Conservation (phyloP, 73 alveolate species). For the Blepharisma stoltei region DNA sequence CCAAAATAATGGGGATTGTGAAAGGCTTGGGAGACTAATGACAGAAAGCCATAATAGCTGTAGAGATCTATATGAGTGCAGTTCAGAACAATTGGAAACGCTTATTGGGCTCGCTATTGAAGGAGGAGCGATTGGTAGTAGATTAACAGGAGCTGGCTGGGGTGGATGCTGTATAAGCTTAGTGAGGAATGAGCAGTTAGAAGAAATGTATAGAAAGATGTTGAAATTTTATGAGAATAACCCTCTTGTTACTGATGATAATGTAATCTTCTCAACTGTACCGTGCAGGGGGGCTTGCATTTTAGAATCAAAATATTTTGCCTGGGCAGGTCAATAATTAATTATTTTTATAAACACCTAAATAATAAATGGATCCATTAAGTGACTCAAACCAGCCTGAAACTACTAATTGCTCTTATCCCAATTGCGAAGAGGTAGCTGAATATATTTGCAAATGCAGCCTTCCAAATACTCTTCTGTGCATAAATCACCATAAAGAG, state of each 20-base stretch:
- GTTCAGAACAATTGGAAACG: constrained; percentile 78
- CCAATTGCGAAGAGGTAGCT: too few species aligned
- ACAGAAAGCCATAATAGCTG: constrained; percentile 73
- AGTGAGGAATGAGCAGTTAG: constrained; percentile 51
- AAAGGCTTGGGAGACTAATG: constrained; percentile 77
- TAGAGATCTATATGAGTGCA: constrained; percentile 74
- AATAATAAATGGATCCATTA: too few species aligned
- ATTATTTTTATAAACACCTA: too few species aligned
- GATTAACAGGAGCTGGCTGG: constrained; percentile 96
- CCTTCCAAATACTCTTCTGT: too few species aligned
- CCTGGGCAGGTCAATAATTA: constrained; percentile 35
- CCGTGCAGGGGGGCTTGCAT: constrained; percentile 72
- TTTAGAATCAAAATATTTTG: constrained; percentile 52
- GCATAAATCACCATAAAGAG: too few species aligned
- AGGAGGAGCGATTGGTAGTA: constrained; percentile 86
- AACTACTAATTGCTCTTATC: too few species aligned
- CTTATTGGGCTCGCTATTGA: constrained; percentile 59
- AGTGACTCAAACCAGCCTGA: too few species aligned
- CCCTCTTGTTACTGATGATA: constrained; percentile 41
- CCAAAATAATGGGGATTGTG: constrained; percentile 43
- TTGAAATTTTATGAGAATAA: constrained; percentile 58
- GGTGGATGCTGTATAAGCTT: constrained; percentile 92
- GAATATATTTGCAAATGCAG: too few species aligned
- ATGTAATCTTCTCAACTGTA: constrained; percentile 55
- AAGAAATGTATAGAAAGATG: constrained; percentile 44